Base-by-base conservation (phyloP, 441 rosid species). In the Euphorbia schlechtendalii region DNA sequence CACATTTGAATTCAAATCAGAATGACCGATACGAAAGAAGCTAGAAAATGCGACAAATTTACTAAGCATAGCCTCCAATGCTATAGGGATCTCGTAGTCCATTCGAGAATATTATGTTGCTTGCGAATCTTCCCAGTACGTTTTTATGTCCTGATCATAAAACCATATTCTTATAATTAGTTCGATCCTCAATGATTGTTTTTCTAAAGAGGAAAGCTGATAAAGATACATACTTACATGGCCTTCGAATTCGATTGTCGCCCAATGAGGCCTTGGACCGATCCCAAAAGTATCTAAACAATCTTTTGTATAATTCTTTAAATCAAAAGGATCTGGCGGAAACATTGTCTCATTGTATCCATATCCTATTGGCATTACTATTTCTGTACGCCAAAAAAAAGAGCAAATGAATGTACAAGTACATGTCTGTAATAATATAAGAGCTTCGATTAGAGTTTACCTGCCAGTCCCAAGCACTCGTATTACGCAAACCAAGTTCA, bases 101-200 rank as follows among this genome's bases (percentile, higher is more conserved):
- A 56, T 77, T 74, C 13, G 81, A 54, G 65, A 71, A 77, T 21
- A 77, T 74, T 49, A 77, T 77, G 71, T 77, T 74, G 74, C 70
- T 77, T n/a, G 71, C 76, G 30, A 77, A 77, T 17, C 58, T 74
- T 27, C 54, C 41, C 0, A 74, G 72, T 0, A 71, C 74, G 69
- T 38, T 63, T 74, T 66, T 69, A 74, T 66, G 51, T 66, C 66
- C 76, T 72, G 74, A n/a, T n/a, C n/a, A n/a, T n/a, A n/a, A n/a
- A n/a, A n/a, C n/a, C n/a, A n/a, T n/a, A n/a, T n/a, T n/a, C n/a
- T n/a, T n/a, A n/a, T n/a, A n/a, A n/a, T n/a, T n/a, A n/a, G n/a
- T n/a, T n/a, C n/a, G n/a, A n/a, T n/a, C n/a, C n/a, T n/a, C n/a
- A n/a, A n/a, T n/a, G n/a, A n/a, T n/a, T n/a, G n/a, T n/a, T n/a